Conservation (phyloP, 2,329 filamentous ascomycete genomes). For the Epichloe uncinata region DNA sequence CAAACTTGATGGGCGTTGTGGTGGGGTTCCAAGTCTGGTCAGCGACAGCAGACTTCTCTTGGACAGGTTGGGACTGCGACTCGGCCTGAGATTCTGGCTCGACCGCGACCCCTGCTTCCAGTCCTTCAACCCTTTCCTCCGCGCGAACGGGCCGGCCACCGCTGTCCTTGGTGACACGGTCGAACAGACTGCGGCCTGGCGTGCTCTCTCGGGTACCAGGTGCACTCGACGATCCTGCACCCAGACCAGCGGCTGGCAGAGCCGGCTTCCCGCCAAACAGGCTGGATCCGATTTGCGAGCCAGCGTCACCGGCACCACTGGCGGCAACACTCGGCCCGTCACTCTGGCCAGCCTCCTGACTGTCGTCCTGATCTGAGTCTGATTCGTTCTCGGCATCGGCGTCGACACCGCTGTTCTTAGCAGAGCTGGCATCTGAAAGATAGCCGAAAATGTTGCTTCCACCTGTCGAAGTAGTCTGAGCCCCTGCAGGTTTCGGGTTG, state of each 20-base stretch:
- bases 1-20: conserved; percentile 43
- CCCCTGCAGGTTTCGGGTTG: conserved; percentile 21
- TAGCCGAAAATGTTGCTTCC: conserved; percentile 45
- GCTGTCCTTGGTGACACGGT: conserved; percentile 36
- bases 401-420: conserved; percentile 39
- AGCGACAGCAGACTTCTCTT: conserved; percentile 16
- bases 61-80: background rate
- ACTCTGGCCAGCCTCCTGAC: conserved; percentile 29
- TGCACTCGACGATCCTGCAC: conserved; percentile 19
- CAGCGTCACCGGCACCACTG: conserved; percentile 27
- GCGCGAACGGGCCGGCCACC: conserved; percentile 37
- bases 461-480: conserved; percentile 12
- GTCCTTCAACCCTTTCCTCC: conserved; percentile 13
- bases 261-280: conserved; percentile 20
- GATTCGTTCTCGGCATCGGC: conserved; percentile 33
- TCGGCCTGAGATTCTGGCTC: background rate
- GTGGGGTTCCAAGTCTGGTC: conserved; percentile 31
- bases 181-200: conserved; percentile 39
- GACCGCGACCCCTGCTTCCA: background rate
- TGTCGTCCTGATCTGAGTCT: conserved; percentile 29
- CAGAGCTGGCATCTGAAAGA: conserved; percentile 42
- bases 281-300: conserved; percentile 17
- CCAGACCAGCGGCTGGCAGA: conserved; percentile 10
- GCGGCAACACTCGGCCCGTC: conserved; percentile 30
- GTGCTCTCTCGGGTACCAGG: conserved; percentile 31